Base-by-base conservation (phyloP, 164 flowering plant species). In the Houttuynia cordata region DNA sequence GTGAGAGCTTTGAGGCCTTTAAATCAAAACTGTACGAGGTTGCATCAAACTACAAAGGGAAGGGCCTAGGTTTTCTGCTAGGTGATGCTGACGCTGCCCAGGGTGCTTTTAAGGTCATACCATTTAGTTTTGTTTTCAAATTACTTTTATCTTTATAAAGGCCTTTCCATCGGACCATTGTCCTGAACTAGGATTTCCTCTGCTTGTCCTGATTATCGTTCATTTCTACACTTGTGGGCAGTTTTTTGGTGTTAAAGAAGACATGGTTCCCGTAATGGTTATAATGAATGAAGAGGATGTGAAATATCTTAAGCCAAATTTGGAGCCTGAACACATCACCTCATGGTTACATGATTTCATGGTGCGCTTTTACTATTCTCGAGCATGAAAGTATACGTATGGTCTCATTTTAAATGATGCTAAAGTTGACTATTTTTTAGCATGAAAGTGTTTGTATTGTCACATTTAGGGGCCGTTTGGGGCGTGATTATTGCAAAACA, bases 211-310 rank as follows among this genome's bases (percentile, higher is more conserved):
- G 12, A 45, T 30, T 30, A 30, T 30, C 4, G 37, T 14, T 10
- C 17, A 17, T 45, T 45, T 12, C 14, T 7, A 45, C 17, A 8
- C 17, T 47, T 66, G 37, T 72, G 42, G 51, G 62, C 83, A 94
- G 99, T 88, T 81, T 65, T 94, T 91, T 75, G 96, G 96, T 59
- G 76, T 91, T 30, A 69, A 75, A 45, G 79, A 71, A 18, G 87
- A 84, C 24, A 85, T 88, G 62, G 85, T 75, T 7, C 99, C 99
- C 60, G 80, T 91, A 34, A 70, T 91, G 59, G 53, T 91, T 56
- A 67, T 94, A 24, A 90, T 86, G 68, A 72, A 64, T 10, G 70
- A 25, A 64, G 81, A 84, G 63, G 86, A 79, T 24, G 39, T 74
- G 70, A 91, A 94, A 51, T 94, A 71, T 66, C 70, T 91, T 57